Base-by-base conservation (phyloP, 495 filamentous ascomycete genomes). In the Hyaloscypha finlandica region DNA sequence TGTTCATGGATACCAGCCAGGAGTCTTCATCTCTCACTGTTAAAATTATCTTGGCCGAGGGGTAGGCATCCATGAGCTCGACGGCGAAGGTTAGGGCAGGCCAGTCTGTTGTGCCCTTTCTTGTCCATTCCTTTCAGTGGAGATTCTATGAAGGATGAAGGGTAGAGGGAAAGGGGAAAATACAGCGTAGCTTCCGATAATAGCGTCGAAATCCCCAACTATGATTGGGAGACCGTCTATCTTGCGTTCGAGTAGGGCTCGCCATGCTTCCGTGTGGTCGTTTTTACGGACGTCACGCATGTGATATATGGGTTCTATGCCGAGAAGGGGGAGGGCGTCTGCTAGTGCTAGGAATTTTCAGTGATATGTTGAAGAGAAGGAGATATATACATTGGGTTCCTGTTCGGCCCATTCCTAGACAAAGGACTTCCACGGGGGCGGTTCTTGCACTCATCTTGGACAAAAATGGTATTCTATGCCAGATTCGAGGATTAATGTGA, bases 31-130 rank as follows among this genome's bases (percentile, higher is more conserved):
- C 37, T 12, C 76, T 71, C 31, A 66, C 74, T 31, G 81, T 80
- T 6, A 84, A 65, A 22, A 84, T 74, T 39, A 83, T 77, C 59
- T 80, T 77, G 6, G 77, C 80, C 12, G 82, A 71, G 0, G 82
- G 82, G 59, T 85, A 85, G 9, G 80, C 78, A 2, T 68, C 70
- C 29, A 86, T 77, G 16, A 82, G 65, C 52, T 82, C 77, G 0
- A 67, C 32, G 8, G 75, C 77, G 37, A 83, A 84, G 4, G 75
- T 57, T 11, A 67, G 61, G 33, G 58, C 59, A 0, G 76, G 76
- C 5, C 73, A 78, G 1, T 82, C 73, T 33, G 80, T 79, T 33
- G 75, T 70, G 66, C 71, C 71, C 65, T 82, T 67, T 8, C 79
- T 78, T 19, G 84, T 66, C 3, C 85, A 16, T 9, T 71, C 9